A percentile compares a stretch with the other conserved stretches of the same genome.
Evolutionary conservation across 2,329 filamentous ascomycete species (phyloP).

Genomic region (Macroventuria anomochaeta): DNA sequence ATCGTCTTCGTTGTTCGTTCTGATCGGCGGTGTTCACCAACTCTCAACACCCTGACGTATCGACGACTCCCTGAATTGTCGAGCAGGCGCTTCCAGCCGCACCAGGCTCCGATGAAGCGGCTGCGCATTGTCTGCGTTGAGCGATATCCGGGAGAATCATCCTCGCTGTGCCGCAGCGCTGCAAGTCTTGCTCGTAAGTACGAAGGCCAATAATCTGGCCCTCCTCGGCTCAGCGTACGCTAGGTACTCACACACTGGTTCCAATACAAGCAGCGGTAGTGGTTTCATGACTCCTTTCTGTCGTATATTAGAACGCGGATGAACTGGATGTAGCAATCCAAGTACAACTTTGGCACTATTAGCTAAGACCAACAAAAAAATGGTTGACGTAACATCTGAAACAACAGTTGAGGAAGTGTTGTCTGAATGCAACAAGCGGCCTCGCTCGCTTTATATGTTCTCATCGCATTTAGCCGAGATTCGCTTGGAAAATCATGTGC

Average conservation of each 20-base stretch:
- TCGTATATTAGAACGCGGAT: neutral
- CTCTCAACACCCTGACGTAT: neutral
- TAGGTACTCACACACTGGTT: neutral
- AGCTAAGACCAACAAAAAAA: no score
- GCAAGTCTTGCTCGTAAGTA: neutral
- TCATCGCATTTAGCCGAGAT: no score
- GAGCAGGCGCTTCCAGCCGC: neutral
- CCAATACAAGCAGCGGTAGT: neutral
- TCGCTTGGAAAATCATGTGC: no score
- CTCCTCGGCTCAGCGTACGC: neutral
- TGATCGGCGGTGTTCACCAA: neutral
- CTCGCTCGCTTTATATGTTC: no score
- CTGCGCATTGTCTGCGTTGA: neutral
- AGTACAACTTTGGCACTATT: no score
- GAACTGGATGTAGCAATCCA: neutral
- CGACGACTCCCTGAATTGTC: neutral
- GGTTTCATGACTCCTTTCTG: neutral
- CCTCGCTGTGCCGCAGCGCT: neutral
- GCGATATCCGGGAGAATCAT: neutral
- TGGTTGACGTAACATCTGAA: no score
- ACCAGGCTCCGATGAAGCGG: neutral
- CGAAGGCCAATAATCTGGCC: constrained; percentile 1
- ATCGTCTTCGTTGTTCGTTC: neutral
- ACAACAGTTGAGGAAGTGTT: no score
- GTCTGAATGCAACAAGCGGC: no score